These are phyloP conservation scores for Conidiobolus incongruus DNA, from an alignment of 371 early-diverging fungal genomes.

Conservation along the genomic window DNA sequence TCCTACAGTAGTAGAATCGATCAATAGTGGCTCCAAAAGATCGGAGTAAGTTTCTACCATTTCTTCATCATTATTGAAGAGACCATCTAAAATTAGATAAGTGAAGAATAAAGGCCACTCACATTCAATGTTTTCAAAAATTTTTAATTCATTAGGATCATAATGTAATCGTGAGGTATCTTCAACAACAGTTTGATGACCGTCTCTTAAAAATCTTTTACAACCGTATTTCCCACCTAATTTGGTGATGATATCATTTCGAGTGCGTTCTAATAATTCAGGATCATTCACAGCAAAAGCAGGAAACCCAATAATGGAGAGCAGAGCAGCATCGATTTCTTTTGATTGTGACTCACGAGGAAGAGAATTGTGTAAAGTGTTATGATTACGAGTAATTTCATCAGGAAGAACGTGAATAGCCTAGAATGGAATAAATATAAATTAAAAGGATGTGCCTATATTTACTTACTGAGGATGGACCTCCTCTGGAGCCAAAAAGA, in stretches of 20 bases:
- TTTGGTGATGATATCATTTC: conserved; percentile 55
- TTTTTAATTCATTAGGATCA: conserved; percentile 56
- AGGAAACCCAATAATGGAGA: conserved; percentile 72
- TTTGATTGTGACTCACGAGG: conserved; percentile 77
- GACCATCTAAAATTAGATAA: conserved; percentile 64
- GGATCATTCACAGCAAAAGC: conserved; percentile 68
- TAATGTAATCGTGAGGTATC: conserved; percentile 60
- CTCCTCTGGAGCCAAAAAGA: conserved; percentile 63
- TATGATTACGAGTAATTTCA: conserved; percentile 65
- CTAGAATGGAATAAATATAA: no score
- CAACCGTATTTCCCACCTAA: conserved; percentile 66
- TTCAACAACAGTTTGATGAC: conserved; percentile 68
- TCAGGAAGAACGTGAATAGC: conserved; percentile 69
- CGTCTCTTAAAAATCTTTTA: conserved; percentile 75
- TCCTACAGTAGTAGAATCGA: conserved; percentile 33
- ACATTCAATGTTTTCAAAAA: conserved; percentile 73
- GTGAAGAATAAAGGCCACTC: conserved; percentile 89
- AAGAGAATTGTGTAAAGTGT: conserved; percentile 59
- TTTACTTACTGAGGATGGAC: conserved; percentile 38
- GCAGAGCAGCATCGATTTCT: conserved; percentile 69
- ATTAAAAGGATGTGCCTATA: no score
- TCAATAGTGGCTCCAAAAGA: conserved; percentile 37
- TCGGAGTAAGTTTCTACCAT: conserved; percentile 48
- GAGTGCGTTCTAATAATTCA: conserved; percentile 31
- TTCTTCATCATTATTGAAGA: conserved; percentile 37